phyloP scores from a whole-genome alignment of 2,329 filamentous ascomycete genomes.

The Byssothecium circinans region DNA sequence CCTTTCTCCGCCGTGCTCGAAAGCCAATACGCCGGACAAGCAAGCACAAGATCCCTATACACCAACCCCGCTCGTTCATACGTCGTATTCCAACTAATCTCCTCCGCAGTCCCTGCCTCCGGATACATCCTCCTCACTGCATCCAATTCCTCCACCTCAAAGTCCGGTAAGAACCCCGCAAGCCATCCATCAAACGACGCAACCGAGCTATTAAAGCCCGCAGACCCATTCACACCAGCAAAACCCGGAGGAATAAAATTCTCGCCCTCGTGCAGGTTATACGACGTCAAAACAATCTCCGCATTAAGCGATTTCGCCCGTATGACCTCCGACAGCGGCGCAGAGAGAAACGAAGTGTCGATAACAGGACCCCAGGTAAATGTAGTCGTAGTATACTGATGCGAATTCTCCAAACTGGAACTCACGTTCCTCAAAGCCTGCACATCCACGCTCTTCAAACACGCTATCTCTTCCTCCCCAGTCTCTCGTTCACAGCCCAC shows the following conservation, averaged over 20 bases:
- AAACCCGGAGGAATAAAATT: slow-evolving; percentile 61
- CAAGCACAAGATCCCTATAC: slow-evolving; percentile 61
- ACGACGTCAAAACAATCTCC: slow-evolving; percentile 56
- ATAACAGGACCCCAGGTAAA: slow-evolving; percentile 65
- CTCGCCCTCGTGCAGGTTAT: slow-evolving; percentile 65
- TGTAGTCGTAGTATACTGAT: slow-evolving; percentile 58
- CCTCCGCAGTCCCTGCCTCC: slow-evolving; percentile 50
- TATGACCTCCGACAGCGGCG: slow-evolving; percentile 51
- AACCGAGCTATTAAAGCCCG: slow-evolving; percentile 54
- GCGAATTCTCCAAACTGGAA: slow-evolving; percentile 51
- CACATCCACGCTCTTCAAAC: slow-evolving; percentile 58
- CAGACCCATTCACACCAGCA: slow-evolving; percentile 32
- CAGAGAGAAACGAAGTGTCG: slow-evolving; percentile 56
- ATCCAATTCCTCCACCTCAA: slow-evolving; percentile 47
- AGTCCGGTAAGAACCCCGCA: slow-evolving; percentile 54
- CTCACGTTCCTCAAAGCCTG: slow-evolving; percentile 58
- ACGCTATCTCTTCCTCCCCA: slow-evolving; percentile 50
- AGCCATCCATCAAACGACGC: slow-evolving; percentile 59
- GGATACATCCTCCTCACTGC: slow-evolving; percentile 54
- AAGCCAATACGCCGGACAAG: slow-evolving; percentile 64
- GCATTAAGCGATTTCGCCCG: slow-evolving; percentile 46
- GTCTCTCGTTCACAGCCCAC: slow-evolving; percentile 48
- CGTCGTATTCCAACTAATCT: slow-evolving; percentile 54
- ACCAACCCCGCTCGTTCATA: slow-evolving; percentile 59
- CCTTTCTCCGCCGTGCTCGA: slow-evolving; percentile 49